phyloP scores from a whole-genome alignment of 306 rosid genomes.

The Lathyrus tuberosus region DNA sequence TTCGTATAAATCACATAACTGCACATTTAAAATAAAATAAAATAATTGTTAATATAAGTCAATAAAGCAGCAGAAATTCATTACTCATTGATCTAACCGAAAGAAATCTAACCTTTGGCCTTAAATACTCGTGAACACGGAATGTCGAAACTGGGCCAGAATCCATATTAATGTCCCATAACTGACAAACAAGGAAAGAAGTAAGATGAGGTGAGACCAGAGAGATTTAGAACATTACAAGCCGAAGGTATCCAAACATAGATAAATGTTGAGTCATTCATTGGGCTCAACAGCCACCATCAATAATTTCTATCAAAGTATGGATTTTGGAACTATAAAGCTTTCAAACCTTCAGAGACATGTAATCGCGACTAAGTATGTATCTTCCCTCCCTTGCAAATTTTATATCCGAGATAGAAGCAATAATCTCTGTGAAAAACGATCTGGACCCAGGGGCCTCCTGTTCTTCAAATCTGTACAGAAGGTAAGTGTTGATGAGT shows the following conservation, averaged over 20 bases:
- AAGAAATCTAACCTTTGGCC: constrained; percentile 85
- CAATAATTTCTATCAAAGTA: not conserved
- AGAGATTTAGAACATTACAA: not conserved
- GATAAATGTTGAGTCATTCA: not conserved
- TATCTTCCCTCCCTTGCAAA: constrained; percentile 93
- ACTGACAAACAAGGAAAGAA: constrained; percentile 56
- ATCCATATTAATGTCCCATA: constrained; percentile 99
- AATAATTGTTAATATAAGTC: constrained; percentile 32
- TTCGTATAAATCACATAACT: constrained; percentile 98
- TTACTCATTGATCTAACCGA: constrained; percentile 18
- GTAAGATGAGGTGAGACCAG: constrained; percentile 2
- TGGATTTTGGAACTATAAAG: constrained; percentile 30
- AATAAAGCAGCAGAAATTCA: constrained; percentile 34
- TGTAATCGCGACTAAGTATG: constrained; percentile 97
- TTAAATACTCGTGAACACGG: constrained; percentile 92
- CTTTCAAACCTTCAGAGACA: constrained; percentile 89
- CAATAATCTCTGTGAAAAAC: constrained; percentile 96
- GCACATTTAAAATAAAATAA: constrained; percentile 41
- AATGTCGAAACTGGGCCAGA: constrained; percentile 94
- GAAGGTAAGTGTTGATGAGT: constrained; percentile 28
- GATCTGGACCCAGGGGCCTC: constrained; percentile 97
- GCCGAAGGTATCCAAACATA: constrained; percentile 13
- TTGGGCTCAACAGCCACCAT: not conserved
- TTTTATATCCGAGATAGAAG: constrained; percentile 95
- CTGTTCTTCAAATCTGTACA: constrained; percentile 89